Evolutionary conservation across 371 early-diverging fungal species (phyloP).

Genomic region (Lichtheimia corymbifera): DNA sequence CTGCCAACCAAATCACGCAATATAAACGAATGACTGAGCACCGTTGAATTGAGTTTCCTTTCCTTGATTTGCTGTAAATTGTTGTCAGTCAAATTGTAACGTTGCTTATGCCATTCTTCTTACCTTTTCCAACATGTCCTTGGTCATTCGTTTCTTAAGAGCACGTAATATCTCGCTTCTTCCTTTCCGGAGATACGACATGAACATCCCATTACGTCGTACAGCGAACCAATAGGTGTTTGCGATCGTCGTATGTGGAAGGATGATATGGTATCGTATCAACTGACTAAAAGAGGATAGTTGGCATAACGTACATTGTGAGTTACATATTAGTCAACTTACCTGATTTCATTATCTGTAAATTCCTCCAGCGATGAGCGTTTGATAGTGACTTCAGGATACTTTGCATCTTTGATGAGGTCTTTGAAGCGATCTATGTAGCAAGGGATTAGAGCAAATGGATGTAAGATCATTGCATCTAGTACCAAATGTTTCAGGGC

Average conservation of each 20-base stretch:
- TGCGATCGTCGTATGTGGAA: conserved; percentile 17
- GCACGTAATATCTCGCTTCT: conserved; percentile 25
- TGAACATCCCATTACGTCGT: conserved; percentile 24
- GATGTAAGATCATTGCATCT: background rate
- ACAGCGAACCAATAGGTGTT: conserved; percentile 28
- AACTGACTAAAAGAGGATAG: background rate
- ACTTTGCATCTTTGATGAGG: conserved; percentile 9
- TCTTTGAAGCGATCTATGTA: conserved; percentile 18
- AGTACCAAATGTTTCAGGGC: conserved; percentile 17
- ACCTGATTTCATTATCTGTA: background rate
- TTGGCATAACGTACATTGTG: too few species aligned
- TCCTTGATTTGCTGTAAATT: conserved; percentile 18
- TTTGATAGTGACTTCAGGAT: conserved; percentile 12
- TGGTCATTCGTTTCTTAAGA: conserved; percentile 26
- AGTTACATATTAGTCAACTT: background rate
- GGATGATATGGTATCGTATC: conserved; percentile 17
- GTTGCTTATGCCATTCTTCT: background rate
- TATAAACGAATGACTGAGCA: conserved; percentile 24
- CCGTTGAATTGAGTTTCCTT: conserved; percentile 16
- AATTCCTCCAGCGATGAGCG: background rate
- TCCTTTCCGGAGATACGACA: conserved; percentile 23
- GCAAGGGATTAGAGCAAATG: background rate
- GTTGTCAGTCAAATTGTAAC: background rate
- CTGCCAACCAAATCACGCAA: conserved; percentile 31
- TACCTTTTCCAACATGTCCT: conserved; percentile 29